Evolutionary conservation across 2,329 filamentous ascomycete genomes (phyloP), one percentile per base, ranked within the genome.

Genomic region (Neobulgaria alba): DNA sequence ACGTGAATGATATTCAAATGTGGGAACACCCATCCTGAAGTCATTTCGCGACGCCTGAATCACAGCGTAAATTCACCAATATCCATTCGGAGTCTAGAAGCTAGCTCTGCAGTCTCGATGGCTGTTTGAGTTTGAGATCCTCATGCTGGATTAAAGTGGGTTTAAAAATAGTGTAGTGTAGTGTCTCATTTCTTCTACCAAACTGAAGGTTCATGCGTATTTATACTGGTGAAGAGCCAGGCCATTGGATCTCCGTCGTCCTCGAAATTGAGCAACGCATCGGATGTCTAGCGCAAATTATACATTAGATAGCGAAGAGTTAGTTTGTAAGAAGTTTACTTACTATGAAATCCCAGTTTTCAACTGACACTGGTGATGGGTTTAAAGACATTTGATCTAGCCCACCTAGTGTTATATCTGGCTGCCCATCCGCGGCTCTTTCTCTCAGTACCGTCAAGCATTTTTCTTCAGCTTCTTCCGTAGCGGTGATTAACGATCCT

Each of bases 301-400:
- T n/a, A 17, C 23, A 29, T 8, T 8, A 8, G 33, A 48, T 5
- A 48, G 42, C 17, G 17, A 45, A 29, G n/a, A 10, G 8, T 19
- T 34, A 5, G n/a, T n/a, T n/a, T n/a, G n/a, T 33, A 39, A 47
- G 41, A 10, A 4, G 8, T 36, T n/a, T 18, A 53, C 61, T 61
- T 54, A 68, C 64, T 45, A 62, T 56, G 38, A 63, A 63, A n/a
- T 63, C 60, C 66, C 66, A 70, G 20, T 63, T 61, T n/a, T 60
- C 61, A 33, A 60, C 49, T 14, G 53, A 33, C 3, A 53, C 52
- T 10, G 58, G 51, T 4, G 57, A 33, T 5, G 48, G 47, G 10
- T 57, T 50, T 32, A 55, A 50, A 17, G 54, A 41, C 15, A 57
- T 49, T 33, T 56, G 49, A 4, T 44, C 43, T 7, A 45, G n/a